Evolutionary conservation across 139 green algal species (phyloP).

Genomic region (Chlorella sp.): DNA sequence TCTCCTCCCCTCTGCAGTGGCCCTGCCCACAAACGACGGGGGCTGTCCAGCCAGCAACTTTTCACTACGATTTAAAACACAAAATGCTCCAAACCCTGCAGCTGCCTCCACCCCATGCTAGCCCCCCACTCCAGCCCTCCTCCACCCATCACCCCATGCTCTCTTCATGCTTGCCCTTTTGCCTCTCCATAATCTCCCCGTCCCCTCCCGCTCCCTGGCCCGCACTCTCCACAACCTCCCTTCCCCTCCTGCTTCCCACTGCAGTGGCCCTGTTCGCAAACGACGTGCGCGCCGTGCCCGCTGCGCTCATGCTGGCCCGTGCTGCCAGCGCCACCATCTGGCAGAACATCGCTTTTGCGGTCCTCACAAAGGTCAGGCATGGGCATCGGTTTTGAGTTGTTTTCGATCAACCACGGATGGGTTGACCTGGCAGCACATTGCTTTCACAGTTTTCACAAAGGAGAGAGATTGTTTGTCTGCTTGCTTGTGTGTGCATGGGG

Average conservation of each 20-base stretch:
- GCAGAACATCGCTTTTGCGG: slow-evolving; percentile 62
- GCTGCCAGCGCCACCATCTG: slow-evolving; percentile 50
- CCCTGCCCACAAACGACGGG: slow-evolving; percentile 78
- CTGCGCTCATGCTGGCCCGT: slow-evolving; percentile 53
- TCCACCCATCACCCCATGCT: background rate
- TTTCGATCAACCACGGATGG: no score
- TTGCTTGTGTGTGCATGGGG: no score
- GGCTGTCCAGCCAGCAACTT: no score
- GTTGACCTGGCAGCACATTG: no score
- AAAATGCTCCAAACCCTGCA: no score
- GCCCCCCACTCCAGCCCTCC: background rate
- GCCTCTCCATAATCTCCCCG: background rate
- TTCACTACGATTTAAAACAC: no score
- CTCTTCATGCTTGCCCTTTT: background rate
- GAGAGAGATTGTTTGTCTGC: no score
- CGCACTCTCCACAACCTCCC: background rate
- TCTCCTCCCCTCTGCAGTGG: slow-evolving; percentile 51
- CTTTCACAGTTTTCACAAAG: no score
- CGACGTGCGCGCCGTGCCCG: slow-evolving; percentile 63
- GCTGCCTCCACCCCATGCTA: no score
- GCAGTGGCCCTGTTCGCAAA: slow-evolving; percentile 79
- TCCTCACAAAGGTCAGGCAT: slow-evolving; percentile 54
- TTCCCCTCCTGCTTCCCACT: background rate
- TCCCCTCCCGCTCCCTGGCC: no score
- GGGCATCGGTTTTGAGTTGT: no score